A percentile compares a stretch with the other conserved stretches of the same genome.
phyloP scores from a whole-genome alignment of 768 basidiomycete species.

The Lyophyllum atratum region DNA sequence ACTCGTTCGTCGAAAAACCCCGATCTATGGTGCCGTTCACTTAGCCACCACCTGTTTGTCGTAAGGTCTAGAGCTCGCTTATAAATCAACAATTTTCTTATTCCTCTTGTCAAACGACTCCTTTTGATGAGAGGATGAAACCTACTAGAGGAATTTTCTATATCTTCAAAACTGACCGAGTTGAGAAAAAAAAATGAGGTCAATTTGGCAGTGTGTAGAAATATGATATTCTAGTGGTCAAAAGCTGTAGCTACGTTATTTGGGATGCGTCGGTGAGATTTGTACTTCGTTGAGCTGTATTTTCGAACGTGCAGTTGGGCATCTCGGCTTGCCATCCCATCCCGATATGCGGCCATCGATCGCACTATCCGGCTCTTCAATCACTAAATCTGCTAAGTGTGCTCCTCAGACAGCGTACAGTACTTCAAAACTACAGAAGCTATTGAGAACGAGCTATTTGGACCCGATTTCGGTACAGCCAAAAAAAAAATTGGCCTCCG shows the following conservation, averaged over 20 bases:
- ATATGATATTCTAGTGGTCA: not conserved
- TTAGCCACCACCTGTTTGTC: not conserved
- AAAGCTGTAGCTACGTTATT: not conserved
- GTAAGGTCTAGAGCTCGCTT: not conserved
- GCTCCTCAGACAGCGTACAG: too few relatives aligned
- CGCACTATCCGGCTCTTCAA: too few relatives aligned
- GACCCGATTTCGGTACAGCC: too few relatives aligned
- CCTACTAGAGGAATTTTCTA: not conserved
- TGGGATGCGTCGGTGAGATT: not conserved
- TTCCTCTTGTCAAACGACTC: not conserved
- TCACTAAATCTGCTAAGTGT: too few relatives aligned
- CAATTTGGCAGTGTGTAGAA: not conserved
- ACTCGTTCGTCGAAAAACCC: conserved; percentile 33
- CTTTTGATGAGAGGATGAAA: not conserved
- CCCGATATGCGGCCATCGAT: too few relatives aligned
- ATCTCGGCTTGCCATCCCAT: too few relatives aligned
- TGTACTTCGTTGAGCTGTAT: not conserved
- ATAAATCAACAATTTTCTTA: not conserved
- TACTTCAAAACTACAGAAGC: too few relatives aligned
- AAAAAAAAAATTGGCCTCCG: too few relatives aligned
- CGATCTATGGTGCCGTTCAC: not conserved
- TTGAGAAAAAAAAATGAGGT: not conserved
- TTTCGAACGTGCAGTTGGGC: too few relatives aligned
- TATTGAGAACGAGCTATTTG: too few relatives aligned
- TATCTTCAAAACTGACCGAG: not conserved